A percentile compares a stretch with the other conserved stretches of the same genome.
These are phyloP conservation scores for Cladochytrium tenue DNA, from an alignment of 371 early-diverging fungal species.

Conservation along the genomic window DNA sequence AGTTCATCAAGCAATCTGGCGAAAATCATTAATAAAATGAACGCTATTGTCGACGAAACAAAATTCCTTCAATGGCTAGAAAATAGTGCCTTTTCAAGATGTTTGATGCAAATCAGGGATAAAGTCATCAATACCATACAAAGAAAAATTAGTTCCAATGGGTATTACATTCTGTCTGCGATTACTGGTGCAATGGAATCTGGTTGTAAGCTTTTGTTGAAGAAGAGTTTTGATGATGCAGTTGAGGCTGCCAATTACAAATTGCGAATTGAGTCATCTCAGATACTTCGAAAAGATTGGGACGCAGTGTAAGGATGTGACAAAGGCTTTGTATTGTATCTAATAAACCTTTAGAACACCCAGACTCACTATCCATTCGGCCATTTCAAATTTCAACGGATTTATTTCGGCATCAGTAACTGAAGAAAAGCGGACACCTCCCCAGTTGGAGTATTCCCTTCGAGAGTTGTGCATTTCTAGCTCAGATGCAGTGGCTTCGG, in stretches of 20 bases:
- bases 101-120: background rate
- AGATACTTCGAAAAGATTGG: background rate
- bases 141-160: background rate
- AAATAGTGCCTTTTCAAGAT: too few relatives aligned
- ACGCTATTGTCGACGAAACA: background rate
- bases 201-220: too few relatives aligned
- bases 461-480: background rate
- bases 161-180: background rate
- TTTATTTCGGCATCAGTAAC: background rate
- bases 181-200: background rate
- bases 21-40: too few relatives aligned
- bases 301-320: too few relatives aligned
- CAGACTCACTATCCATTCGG: background rate
- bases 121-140: background rate
- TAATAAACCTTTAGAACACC: background rate
- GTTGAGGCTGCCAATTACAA: background rate
- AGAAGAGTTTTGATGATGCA: background rate
- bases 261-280: background rate
- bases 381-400: background rate
- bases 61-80: background rate
- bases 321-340: too few relatives aligned
- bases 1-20: too few relatives aligned
- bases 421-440: background rate
- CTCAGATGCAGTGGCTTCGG: background rate
- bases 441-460: too few relatives aligned